Evolutionary conservation across 345 rosid genomes (phyloP), one percentile per base, ranked within the genome.

Genomic region (Psidium guajava): DNA sequence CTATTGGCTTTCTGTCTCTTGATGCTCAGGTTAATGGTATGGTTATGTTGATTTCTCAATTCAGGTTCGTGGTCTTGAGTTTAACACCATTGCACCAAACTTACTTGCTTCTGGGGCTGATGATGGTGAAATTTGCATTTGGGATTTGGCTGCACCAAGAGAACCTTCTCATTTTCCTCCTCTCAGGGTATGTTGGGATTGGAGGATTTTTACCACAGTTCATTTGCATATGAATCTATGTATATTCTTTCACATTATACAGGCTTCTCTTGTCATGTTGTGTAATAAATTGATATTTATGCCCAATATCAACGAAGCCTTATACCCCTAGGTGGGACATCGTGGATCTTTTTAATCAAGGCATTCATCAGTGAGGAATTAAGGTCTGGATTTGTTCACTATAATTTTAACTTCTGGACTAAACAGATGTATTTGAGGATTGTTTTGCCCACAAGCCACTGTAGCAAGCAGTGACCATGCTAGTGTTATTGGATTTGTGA

Each of bases 21-120:
- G 80, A 64, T 82, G 56, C 49, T 80, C 28, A 24, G 49, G 36
- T 24, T 83, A 44, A 77, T 87, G 40, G 50, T 69, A 51, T 87
- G 83, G 59, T 51, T 69, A 52, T 49, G 32, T 28, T 52, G 36
- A 80, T 75, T 82, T 82, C 80, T 54, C 54, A 20, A 87, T 84
- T 85, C 91, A 98, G 99, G 99, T 98, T 85, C 98, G 98, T 85
- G 99, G 99, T 89, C 99, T 98, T 84, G 99, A 94, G 88, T 98
- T 98, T 88, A 98, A 98, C 86, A 61, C 89, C 42, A 88, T 93
- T 85, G 87, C 96, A 51, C 94, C 99, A 47, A 94, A 96, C 86
- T 90, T 94, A 84, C 95, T 98, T 89, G 99, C 99, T 83, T 96
- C 99, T 86, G 99, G 99, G 56, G 98, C 99, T 69, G 99, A 96